These are phyloP conservation scores for Blastobotrys petasosporus DNA, from an alignment of 1,139 yeast genomes.

Conservation along the genomic window DNA sequence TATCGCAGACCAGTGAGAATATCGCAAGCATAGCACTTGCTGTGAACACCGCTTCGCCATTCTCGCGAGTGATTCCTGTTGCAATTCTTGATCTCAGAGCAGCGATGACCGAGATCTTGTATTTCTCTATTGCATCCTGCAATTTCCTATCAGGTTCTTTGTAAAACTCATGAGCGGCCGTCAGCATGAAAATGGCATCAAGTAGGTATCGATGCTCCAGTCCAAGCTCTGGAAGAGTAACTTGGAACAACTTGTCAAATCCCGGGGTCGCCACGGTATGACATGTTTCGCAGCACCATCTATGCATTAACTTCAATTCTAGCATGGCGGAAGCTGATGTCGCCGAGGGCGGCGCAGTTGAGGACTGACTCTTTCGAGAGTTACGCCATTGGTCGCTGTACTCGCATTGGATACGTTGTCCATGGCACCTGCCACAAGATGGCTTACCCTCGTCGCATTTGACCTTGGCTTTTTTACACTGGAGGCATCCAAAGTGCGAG, in stretches of 20 bases:
- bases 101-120: conserved; percentile 1
- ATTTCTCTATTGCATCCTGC: conserved; percentile 6
- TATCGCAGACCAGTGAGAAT: conserved; percentile 6
- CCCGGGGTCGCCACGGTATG: not conserved
- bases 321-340: not conserved
- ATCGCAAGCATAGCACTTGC: conserved; percentile 5
- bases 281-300: conserved; percentile 6
- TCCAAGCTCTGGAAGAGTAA: conserved; percentile 5
- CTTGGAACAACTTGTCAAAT: not conserved
- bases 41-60: conserved; percentile 7
- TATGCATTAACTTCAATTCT: conserved; percentile 7
- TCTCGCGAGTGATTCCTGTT: conserved; percentile 1
- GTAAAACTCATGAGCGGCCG: conserved; percentile 7
- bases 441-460: conserved; percentile 9
- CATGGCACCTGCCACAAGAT: conserved; percentile 3
- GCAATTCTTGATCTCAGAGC: not conserved
- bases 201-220: conserved; percentile 3
- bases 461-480: conserved; percentile 7
- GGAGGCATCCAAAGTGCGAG: conserved; percentile 8
- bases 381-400: conserved; percentile 8
- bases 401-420: conserved; percentile 5
- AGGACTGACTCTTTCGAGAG: not conserved
- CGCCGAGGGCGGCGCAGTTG: not conserved
- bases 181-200: conserved; percentile 6
- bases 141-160: not conserved